Base-by-base conservation (phyloP, 139 green algal species). In the Chlorella sp. region DNA sequence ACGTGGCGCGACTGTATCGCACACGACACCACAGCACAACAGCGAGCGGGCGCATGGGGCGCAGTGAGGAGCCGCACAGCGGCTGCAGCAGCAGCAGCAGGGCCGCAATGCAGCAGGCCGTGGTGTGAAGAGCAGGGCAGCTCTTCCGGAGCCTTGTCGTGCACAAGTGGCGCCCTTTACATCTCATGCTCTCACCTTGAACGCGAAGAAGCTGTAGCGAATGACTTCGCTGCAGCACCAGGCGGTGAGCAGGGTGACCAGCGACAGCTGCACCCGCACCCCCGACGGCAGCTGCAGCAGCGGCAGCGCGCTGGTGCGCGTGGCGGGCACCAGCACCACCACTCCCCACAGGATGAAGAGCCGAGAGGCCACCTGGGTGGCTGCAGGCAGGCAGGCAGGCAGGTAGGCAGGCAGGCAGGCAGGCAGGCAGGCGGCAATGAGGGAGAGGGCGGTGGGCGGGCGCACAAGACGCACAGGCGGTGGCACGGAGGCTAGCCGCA, bases 221-320 rank as follows among this genome's bases (percentile, higher is more conserved):
- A 99, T 96, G 60, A 99, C 89, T 87, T 99, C 97, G 64, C 91
- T 98, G 69, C 96, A n/a, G 60, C 92, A 92, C 97, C 97, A 99
- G 15, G 96, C 97, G 15, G 96, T 88, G 86, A 99, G 89, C 73
- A 99, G 92, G 0, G 94, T 96, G 68, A 94, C 83, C 64, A 98
- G 87, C 85, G 91, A 95, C 71, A 98, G 91, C 83, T 92, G 57
- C 69, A 97, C n/a, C 34, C 73, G 34, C 69, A 30, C 26, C 2
- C 69, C 40, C 40, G 7, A 85, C 76, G 91, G 69, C 37, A 53
- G 80, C 16, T 91, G 28, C 11, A 93, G 85, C n/a, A 82, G 84
- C 37, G 91, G 39, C 30, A 78, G 24, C 28, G 69, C 53, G 30
- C 36, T 86, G n/a, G 92, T 91, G 64, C 90, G 93, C 19, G 85